phyloP scores from a whole-genome alignment of 129 eudicot species.

The Logfia minima region DNA sequence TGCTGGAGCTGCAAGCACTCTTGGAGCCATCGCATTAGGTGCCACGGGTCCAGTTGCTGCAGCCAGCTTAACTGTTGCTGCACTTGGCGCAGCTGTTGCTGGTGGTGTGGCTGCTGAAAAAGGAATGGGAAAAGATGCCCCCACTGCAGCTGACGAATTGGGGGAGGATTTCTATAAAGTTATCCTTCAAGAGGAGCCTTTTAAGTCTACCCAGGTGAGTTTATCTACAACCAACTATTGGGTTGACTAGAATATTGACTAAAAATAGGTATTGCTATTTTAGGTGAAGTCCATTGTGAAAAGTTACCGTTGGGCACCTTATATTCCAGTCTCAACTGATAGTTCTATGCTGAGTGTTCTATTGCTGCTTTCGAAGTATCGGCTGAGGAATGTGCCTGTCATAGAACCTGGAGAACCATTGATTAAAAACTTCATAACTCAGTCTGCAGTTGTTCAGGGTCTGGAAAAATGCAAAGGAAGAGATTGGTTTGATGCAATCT shows the following conservation, averaged over 20 bases:
- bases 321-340: constrained; percentile 74
- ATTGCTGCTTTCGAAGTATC: constrained; percentile 75
- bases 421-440: constrained; percentile 77
- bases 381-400: constrained; percentile 86
- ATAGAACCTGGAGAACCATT: constrained; percentile 64
- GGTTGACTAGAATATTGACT: not conserved
- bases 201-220: constrained; percentile 78
- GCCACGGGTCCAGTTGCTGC: constrained; percentile 78
- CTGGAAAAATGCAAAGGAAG: constrained; percentile 83
- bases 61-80: constrained; percentile 71
- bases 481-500: constrained; percentile 89
- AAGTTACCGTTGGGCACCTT: constrained; percentile 83
- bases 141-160: constrained; percentile 67
- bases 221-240: not conserved
- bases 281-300: constrained; percentile 81
- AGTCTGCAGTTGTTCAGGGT: constrained; percentile 90
- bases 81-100: constrained; percentile 84
- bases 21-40: constrained; percentile 80
- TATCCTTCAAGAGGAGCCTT: constrained; percentile 88
- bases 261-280: constrained; percentile 4
- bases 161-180: constrained; percentile 95
- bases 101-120: constrained; percentile 79
- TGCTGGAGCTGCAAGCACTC: constrained; percentile 81
- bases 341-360: constrained; percentile 86
- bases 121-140: constrained; percentile 72